A percentile compares a stretch with the other conserved stretches of the same genome.
Conservation (phyloP, 2,329 filamentous ascomycete genomes). For the Coniochaeta prunicola region DNA sequence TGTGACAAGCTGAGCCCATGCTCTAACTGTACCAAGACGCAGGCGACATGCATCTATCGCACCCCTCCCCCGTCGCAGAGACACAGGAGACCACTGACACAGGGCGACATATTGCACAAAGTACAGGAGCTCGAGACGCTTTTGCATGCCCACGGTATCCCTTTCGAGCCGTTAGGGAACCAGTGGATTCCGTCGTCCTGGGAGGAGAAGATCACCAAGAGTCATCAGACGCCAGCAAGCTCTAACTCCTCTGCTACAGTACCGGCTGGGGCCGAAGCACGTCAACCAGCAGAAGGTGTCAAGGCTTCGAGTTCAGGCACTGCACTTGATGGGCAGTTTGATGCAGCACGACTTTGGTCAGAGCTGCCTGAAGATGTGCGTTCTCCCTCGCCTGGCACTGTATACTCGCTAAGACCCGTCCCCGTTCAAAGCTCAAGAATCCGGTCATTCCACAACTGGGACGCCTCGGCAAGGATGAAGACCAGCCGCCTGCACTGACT, state of each 20-base stretch:
- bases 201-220: conserved; percentile 5
- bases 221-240: background rate
- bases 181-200: conserved; percentile 16
- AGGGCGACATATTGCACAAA: conserved; percentile 17
- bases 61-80: conserved; percentile 9
- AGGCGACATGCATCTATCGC: conserved; percentile 17
- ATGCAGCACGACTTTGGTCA: conserved; percentile 1
- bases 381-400: background rate
- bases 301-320: conserved; percentile 1
- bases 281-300: background rate
- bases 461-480: background rate
- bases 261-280: background rate
- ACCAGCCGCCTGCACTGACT: background rate
- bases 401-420: background rate
- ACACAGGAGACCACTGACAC: conserved; percentile 18
- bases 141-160: conserved; percentile 18
- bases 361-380: conserved; percentile 1
- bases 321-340: background rate
- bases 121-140: conserved; percentile 19
- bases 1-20: conserved; percentile 12
- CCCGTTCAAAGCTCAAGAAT: background rate
- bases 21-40: conserved; percentile 8
- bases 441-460: background rate
- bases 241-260: background rate
- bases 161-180: conserved; percentile 12